Percentiles rank a stretch among this genome's conserved stretches.
Evolutionary conservation across 2,329 filamentous ascomycete species (phyloP).

Genomic region (Aureobasidium sp.): DNA sequence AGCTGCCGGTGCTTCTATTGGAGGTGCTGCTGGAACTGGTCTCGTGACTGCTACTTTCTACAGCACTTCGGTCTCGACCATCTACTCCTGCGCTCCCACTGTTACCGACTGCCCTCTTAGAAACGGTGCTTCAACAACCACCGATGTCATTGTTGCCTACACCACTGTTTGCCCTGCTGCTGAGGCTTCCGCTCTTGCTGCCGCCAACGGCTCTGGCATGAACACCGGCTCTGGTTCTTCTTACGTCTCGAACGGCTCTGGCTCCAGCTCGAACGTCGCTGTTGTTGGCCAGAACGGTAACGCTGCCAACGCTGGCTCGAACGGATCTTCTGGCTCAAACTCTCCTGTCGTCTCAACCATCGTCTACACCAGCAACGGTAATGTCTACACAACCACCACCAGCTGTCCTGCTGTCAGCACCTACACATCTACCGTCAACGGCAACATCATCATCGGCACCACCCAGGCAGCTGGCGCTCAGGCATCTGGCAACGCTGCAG

Average conservation of each 20-base stretch:
- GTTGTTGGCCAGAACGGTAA: background rate
- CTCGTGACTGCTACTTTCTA: constrained; percentile 8
- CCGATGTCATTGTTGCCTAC: background rate
- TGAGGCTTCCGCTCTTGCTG: background rate
- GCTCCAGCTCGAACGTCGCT: background rate
- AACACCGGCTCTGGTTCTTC: no score
- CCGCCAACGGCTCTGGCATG: background rate
- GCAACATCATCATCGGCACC: background rate
- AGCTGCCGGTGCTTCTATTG: background rate
- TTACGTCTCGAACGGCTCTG: background rate
- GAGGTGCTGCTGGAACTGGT: background rate
- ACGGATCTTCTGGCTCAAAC: background rate
- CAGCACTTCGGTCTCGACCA: constrained; percentile 16
- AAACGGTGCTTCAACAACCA: background rate
- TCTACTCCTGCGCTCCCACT: constrained; percentile 11
- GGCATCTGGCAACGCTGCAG: background rate
- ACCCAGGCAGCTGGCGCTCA: background rate
- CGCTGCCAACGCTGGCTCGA: background rate
- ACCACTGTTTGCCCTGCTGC: constrained; percentile 32
- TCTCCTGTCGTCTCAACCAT: background rate
- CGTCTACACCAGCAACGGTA: background rate
- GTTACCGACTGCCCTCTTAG: constrained; percentile 8
- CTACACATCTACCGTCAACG: background rate
- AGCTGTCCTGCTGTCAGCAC: constrained; percentile 9
- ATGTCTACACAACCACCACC: background rate